Evolutionary conservation across 164 flowering plant species (phyloP).

Genomic region (Aristolochia californica): DNA sequence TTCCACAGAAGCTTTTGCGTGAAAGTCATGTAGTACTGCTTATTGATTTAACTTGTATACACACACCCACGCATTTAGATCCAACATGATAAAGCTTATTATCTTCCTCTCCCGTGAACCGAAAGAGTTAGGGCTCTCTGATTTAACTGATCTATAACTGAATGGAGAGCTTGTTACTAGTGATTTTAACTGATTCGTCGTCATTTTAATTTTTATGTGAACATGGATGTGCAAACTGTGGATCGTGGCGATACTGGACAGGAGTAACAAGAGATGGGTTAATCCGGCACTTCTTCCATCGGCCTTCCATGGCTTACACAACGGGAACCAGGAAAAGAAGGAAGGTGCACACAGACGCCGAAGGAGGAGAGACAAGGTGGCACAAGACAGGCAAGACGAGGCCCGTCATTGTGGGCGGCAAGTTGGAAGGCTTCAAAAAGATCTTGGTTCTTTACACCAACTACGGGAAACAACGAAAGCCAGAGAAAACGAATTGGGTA

Average conservation of each 20-base stretch:
- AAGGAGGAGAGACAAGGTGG: constrained; percentile 91
- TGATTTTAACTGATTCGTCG: too few species aligned
- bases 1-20: too few species aligned
- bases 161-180: too few species aligned
- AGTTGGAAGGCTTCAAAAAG: constrained; percentile 70
- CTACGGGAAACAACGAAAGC: constrained; percentile 78
- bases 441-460: constrained; percentile 89
- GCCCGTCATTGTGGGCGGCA: constrained; percentile 42
- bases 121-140: too few species aligned
- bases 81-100: too few species aligned
- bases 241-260: constrained; percentile 6
- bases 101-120: too few species aligned
- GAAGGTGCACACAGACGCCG: constrained; percentile 68
- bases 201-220: too few species aligned
- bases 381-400: constrained; percentile 95
- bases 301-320: constrained; percentile 93
- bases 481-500: constrained; percentile 94
- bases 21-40: too few species aligned
- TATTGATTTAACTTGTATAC: too few species aligned
- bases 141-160: too few species aligned
- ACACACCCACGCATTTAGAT: too few species aligned
- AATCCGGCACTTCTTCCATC: constrained; percentile 87
- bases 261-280: constrained; percentile 84
- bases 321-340: constrained; percentile 88
- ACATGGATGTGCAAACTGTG: too few species aligned